Conservation (phyloP, 257 asterid genomes). For the Penstemon davidsonii region DNA sequence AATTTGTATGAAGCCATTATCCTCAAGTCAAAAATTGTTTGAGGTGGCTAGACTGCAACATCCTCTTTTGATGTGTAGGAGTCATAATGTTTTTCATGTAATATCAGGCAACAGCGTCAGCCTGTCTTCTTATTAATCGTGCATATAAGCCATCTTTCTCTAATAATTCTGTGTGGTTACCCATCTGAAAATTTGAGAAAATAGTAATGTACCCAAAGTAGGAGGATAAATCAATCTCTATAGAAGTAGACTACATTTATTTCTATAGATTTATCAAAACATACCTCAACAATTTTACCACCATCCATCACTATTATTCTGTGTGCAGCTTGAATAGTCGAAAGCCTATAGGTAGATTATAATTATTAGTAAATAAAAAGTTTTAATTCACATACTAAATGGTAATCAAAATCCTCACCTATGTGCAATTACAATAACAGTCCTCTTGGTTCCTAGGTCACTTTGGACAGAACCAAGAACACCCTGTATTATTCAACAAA, state of each 20-base stretch:
- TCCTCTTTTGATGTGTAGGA: slow-evolving; percentile 5
- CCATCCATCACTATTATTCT: slow-evolving; percentile 81
- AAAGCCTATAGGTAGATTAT: slow-evolving; percentile 59
- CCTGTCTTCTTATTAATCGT: slow-evolving; percentile 74
- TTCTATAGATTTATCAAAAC: not conserved
- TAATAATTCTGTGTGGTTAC: slow-evolving; percentile 71
- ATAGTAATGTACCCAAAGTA: not conserved
- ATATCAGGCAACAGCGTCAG: slow-evolving; percentile 69
- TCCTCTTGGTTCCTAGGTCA: slow-evolving; percentile 63
- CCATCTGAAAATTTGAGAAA: slow-evolving; percentile 54
- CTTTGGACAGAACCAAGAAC: slow-evolving; percentile 63
- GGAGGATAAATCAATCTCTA: too few relatives aligned
- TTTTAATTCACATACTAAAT: not conserved
- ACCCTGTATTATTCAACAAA: slow-evolving; percentile 44
- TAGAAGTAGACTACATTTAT: not conserved
- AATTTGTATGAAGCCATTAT: slow-evolving; percentile 21
- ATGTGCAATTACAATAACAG: slow-evolving; percentile 81
- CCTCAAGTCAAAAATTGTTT: slow-evolving; percentile 25
- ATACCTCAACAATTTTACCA: slow-evolving; percentile 85
- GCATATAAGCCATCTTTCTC: slow-evolving; percentile 74
- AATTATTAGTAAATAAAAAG: slow-evolving; percentile 22
- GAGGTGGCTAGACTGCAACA: slow-evolving; percentile 27
- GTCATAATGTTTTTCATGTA: slow-evolving; percentile 16
- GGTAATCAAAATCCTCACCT: slow-evolving; percentile 43
- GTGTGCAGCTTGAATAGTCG: slow-evolving; percentile 87